These are phyloP conservation scores for Nemania bipapillata DNA, from an alignment of 2,329 filamentous ascomycete species.

Conservation along the genomic window DNA sequence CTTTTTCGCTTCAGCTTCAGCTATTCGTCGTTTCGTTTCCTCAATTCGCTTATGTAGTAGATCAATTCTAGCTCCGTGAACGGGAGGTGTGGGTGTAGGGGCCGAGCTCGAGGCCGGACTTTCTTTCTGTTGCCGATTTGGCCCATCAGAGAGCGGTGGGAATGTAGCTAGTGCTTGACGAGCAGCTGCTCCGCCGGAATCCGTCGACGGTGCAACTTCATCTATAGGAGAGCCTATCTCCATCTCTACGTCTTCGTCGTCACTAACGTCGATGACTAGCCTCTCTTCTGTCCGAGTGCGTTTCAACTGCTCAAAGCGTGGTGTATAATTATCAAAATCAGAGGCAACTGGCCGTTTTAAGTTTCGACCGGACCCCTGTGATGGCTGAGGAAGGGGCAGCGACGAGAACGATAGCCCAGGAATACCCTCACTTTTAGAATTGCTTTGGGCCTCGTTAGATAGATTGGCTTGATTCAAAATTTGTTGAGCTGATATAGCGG, in stretches of 20 bases:
- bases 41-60: conserved; percentile 64
- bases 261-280: conserved; percentile 87
- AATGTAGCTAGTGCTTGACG: conserved; percentile 57
- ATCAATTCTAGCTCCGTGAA: conserved; percentile 46
- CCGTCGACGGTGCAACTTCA: conserved; percentile 50
- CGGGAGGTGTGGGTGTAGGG: conserved; percentile 55
- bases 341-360: conserved; percentile 73
- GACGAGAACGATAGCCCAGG: conserved; percentile 45
- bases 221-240: conserved; percentile 69
- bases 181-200: conserved; percentile 44
- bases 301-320: conserved; percentile 59
- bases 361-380: conserved; percentile 46
- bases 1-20: conserved; percentile 67
- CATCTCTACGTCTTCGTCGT: conserved; percentile 75
- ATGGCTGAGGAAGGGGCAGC: conserved; percentile 27
- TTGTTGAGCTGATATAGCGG: conserved; percentile 8
- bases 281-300: conserved; percentile 64
- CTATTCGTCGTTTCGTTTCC: conserved; percentile 68
- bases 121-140: conserved; percentile 54
- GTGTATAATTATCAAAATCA: conserved; percentile 71
- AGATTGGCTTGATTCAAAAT: conserved; percentile 31
- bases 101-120: conserved; percentile 54
- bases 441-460: conserved; percentile 33
- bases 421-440: conserved; percentile 42
- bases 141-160: conserved; percentile 58